Percentiles rank a stretch among this genome's conserved stretches.
These are phyloP conservation scores for Meyerozyma sp. DNA, from an alignment of 1,139 yeast genomes.

Conservation along the genomic window DNA sequence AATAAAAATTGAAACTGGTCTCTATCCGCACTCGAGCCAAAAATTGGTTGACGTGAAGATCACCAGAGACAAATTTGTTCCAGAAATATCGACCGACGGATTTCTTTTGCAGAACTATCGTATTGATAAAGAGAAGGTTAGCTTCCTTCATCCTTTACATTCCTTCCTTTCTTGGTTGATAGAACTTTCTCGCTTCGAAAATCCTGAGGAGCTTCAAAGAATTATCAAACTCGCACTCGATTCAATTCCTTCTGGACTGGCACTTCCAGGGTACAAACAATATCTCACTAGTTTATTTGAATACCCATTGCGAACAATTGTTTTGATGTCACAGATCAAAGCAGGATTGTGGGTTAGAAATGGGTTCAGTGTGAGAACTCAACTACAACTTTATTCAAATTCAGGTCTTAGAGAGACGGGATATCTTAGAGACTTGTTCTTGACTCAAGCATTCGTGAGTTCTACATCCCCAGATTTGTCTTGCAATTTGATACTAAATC, in stretches of 20 bases:
- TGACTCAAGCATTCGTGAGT: slow-evolving; percentile 63
- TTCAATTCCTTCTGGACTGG: slow-evolving; percentile 1
- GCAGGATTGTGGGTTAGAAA: slow-evolving; percentile 60
- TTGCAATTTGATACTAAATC: slow-evolving; percentile 53
- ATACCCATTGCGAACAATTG: slow-evolving; percentile 70
- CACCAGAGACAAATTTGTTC: slow-evolving; percentile 10
- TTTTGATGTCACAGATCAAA: slow-evolving; percentile 50
- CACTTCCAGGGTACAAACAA: slow-evolving; percentile 15
- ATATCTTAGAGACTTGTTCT: slow-evolving; percentile 66
- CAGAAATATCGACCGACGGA: slow-evolving; percentile 20
- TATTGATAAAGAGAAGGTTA: slow-evolving; percentile 42
- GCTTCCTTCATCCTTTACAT: slow-evolving; percentile 79
- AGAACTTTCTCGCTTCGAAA: slow-evolving; percentile 41
- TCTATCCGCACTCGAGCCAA: slow-evolving; percentile 24
- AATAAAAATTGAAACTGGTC: slow-evolving; percentile 23
- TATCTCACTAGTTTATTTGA: slow-evolving; percentile 48
- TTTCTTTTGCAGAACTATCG: slow-evolving; percentile 18
- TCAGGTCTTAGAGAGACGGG: slow-evolving; percentile 85
- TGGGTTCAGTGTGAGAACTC: slow-evolving; percentile 66
- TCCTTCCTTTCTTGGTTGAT: slow-evolving; percentile 68
- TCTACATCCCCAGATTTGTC: slow-evolving; percentile 54
- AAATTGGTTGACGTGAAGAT: slow-evolving; percentile 26
- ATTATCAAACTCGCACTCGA: slow-evolving; percentile 10
- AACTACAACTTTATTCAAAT: slow-evolving; percentile 72
- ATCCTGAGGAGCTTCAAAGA: slow-evolving; percentile 14